These are phyloP conservation scores for Cylindrotheca fusiformis DNA, from an alignment of 108 stramenopile species.

Conservation along the genomic window DNA sequence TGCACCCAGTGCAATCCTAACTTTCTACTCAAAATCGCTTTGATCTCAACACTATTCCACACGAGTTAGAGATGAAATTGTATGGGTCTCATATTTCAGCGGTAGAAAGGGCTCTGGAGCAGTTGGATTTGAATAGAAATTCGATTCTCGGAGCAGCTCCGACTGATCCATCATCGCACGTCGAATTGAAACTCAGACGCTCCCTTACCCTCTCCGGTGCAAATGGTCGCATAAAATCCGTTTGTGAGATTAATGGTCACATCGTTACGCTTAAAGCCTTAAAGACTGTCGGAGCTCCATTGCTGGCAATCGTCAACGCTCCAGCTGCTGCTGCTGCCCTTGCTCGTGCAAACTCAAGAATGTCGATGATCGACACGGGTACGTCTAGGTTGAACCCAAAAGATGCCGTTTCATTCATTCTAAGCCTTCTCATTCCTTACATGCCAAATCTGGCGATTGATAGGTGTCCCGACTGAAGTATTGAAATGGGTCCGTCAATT, in stretches of 20 bases:
- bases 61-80: slow-evolving; percentile 37
- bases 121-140: slow-evolving; percentile 35
- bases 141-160: slow-evolving; percentile 10
- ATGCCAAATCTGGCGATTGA: too few species aligned
- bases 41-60: too few species aligned
- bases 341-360: slow-evolving; percentile 33
- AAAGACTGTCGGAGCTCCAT: slow-evolving; percentile 43
- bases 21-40: too few species aligned
- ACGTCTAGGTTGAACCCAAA: too few species aligned
- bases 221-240: slow-evolving; percentile 51
- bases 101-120: slow-evolving; percentile 24
- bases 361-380: slow-evolving; percentile 69
- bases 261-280: slow-evolving; percentile 56
- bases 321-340: slow-evolving; percentile 60
- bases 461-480: slow-evolving; percentile 13
- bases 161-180: too few species aligned
- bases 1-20: too few species aligned
- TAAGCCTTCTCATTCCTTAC: too few species aligned
- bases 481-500: slow-evolving; percentile 19
- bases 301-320: slow-evolving; percentile 73
- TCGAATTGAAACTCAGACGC: slow-evolving; percentile 3
- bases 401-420: too few species aligned
- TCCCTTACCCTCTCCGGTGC: neutral
- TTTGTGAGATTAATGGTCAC: slow-evolving; percentile 60
- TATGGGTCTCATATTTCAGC: slow-evolving; percentile 43